phyloP scores from a whole-genome alignment of 2,329 filamentous ascomycete genomes.

The Amauroascus verrucosus region DNA sequence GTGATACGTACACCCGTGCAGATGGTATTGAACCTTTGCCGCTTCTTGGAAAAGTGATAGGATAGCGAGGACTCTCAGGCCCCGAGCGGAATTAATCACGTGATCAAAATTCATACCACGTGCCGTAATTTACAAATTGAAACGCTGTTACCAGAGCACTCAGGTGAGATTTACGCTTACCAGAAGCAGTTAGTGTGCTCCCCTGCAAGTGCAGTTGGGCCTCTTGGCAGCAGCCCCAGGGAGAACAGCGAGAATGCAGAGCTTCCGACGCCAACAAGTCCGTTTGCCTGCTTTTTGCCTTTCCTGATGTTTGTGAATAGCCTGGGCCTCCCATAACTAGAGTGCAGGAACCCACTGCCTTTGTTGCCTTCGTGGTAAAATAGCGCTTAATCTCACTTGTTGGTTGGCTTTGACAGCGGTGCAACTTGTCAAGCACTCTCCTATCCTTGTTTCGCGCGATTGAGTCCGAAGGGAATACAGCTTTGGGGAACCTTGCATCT shows the following conservation, averaged over 20 bases:
- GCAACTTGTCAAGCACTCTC: background rate
- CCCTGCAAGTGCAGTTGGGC: background rate
- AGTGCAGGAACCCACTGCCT: background rate
- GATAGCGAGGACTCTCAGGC: no score
- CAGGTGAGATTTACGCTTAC: background rate
- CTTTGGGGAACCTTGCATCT: background rate
- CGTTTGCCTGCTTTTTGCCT: background rate
- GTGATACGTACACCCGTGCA: no score
- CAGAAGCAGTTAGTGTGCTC: background rate
- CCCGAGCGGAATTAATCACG: no score
- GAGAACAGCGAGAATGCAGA: background rate
- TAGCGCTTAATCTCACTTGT: background rate
- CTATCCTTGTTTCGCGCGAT: conserved; percentile 4
- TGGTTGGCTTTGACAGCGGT: background rate
- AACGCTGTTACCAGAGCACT: no score
- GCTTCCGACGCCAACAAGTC: conserved; percentile 4
- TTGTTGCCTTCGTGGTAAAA: background rate
- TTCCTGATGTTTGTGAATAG: background rate
- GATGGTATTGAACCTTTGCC: no score
- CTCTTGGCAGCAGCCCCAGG: conserved; percentile 2
- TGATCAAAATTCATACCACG: no score
- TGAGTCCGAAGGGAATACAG: conserved; percentile 4
- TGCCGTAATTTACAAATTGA: no score
- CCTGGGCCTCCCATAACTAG: background rate
- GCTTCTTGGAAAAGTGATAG: no score